Evolutionary conservation across 192 early-diverging fungal genomes (phyloP), one percentile per base, ranked within the genome.

Genomic region (Podila epicladia): DNA sequence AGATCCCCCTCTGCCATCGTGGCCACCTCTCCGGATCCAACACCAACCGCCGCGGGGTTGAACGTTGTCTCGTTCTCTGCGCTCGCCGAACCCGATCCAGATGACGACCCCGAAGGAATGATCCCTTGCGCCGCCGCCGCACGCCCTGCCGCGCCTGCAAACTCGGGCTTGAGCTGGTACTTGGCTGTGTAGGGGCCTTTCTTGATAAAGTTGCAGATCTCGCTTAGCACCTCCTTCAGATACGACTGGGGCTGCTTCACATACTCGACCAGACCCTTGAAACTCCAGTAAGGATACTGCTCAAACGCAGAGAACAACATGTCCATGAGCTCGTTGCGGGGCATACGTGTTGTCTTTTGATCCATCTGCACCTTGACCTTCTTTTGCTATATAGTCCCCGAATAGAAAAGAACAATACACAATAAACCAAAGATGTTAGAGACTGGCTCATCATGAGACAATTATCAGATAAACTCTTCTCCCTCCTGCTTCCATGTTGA

Each of bases 91-190:
- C 50, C 55, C 15, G 48, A 41, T 2, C 53, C 32, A 37, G 61
- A 38, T 20, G 58, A 37, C 35, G 58, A n/a, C 12, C 35, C 20
- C 31, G 71, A 17, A 29, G 62, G 20, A 65, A 57, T 19, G 33
- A 65, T 65, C n/a, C 63, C 48, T 17, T 61, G 3, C 22, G 71
- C 64, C 67, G 67, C 85, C 6, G 69, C 79, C 9, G 64, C 72
- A 19, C 83, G 76, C 12, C 82, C 82, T 17, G 71, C 82, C 2
- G 85, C 72, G 17, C 87, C 89, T 48, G 84, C 86, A 74, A 91
- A 95, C 82, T 98, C 96, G 8, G 95, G 88, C 82, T 96, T 97
- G 65, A 98, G 82, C 64, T 93, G 90, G 82, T 95, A 98, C 26
- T 82, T 91, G 41, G 90, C 88, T n/a, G 88, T 86, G 72, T 96